A percentile compares a stretch with the other conserved stretches of the same genome.
These are phyloP conservation scores for Mollisiaceae sp. DNA, from an alignment of 2,329 filamentous ascomycete species.

Conservation along the genomic window DNA sequence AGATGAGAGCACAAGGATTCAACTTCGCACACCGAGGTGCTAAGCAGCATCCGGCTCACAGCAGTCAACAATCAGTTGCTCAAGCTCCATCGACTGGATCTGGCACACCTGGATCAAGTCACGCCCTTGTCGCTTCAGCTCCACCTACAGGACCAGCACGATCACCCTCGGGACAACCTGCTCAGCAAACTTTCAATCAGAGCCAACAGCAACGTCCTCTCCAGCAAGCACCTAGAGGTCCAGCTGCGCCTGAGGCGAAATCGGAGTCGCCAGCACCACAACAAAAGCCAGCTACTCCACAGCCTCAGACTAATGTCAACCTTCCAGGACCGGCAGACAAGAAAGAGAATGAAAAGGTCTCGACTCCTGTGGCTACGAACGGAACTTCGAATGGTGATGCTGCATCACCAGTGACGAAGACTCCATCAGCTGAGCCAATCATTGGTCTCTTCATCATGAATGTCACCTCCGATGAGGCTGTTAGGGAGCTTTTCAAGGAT, in stretches of 20 bases:
- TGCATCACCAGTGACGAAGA: constrained; percentile 65
- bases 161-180: constrained; percentile 34
- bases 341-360: constrained; percentile 62
- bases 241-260: constrained; percentile 39
- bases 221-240: constrained; percentile 41
- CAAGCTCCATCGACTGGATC: constrained; percentile 45
- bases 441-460: constrained; percentile 91
- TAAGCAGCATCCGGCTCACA: constrained; percentile 66
- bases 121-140: constrained; percentile 42
- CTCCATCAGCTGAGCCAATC: constrained; percentile 65
- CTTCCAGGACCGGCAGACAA: constrained; percentile 47
- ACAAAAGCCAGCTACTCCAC: constrained; percentile 53
- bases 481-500: constrained; percentile 79
- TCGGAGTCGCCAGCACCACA: constrained; percentile 40
- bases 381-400: constrained; percentile 56
- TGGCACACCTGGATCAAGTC: constrained; percentile 42
- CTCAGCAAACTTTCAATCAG: constrained; percentile 36
- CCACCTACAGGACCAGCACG: constrained; percentile 41
- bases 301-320: constrained; percentile 45
- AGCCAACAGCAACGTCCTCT: constrained; percentile 37
- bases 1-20: constrained; percentile 98
- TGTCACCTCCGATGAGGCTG: constrained; percentile 81
- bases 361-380: constrained; percentile 50
- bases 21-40: constrained; percentile 96
- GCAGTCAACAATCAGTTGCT: constrained; percentile 39